Evolutionary conservation across 169 alveolate species (phyloP).

Genomic region (Cryptosporidium andersoni): DNA sequence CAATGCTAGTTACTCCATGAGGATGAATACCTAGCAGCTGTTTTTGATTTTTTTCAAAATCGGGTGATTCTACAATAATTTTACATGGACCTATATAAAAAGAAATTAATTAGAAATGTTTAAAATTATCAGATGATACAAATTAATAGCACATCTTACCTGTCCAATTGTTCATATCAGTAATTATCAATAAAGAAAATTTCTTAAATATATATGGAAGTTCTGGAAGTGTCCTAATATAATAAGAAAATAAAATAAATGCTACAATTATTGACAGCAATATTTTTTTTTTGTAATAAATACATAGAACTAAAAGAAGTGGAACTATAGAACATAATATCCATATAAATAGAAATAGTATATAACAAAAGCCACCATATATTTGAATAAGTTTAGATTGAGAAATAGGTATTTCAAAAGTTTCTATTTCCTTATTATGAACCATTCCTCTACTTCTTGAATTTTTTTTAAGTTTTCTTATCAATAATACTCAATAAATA

Average conservation of each 20-base stretch:
- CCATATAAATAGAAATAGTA: conserved; percentile 39
- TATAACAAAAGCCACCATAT: conserved; percentile 37
- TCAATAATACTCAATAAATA: background rate
- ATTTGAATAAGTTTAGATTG: conserved; percentile 51
- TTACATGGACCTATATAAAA: conserved; percentile 39
- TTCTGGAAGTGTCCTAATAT: conserved; percentile 8
- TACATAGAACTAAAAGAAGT: conserved; percentile 9
- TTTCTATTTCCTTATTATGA: background rate
- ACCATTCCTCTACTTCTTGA: background rate
- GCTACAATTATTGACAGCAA: background rate
- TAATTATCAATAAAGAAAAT: conserved; percentile 22
- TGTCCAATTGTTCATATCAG: conserved; percentile 53
- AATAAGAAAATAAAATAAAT: conserved; percentile 11
- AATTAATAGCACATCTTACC: conserved; percentile 27
- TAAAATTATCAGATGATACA: background rate
- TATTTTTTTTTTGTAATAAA: conserved; percentile 10
- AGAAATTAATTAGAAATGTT: background rate
- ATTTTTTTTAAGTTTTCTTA: background rate
- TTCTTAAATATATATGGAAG: conserved; percentile 15
- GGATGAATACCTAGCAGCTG: conserved; percentile 60
- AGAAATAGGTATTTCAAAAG: conserved; percentile 29
- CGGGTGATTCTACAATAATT: conserved; percentile 55
- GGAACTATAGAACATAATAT: conserved; percentile 31
- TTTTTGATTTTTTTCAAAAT: conserved; percentile 23
- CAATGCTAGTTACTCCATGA: conserved; percentile 61